Percentiles rank a stretch among this genome's conserved stretches.
Conservation (phyloP, 306 rosid genomes). For the Mimosa bimucronata region DNA sequence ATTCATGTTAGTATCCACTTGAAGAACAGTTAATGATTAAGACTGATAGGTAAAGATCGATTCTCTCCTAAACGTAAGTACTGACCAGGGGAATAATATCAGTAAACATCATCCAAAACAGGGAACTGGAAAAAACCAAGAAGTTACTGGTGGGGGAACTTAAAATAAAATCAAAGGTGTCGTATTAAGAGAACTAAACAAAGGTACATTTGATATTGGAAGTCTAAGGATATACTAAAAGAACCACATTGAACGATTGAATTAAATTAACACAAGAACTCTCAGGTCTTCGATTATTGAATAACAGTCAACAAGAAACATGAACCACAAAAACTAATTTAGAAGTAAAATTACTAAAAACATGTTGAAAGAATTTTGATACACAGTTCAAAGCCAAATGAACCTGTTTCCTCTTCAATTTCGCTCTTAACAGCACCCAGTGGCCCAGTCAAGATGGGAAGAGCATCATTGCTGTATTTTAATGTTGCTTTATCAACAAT, state of each 20-base stretch:
- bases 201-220: background rate
- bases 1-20: too few relatives aligned
- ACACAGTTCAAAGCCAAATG: too few relatives aligned
- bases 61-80: slow-evolving; percentile 11
- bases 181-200: background rate
- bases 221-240: slow-evolving; percentile 23
- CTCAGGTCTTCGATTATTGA: background rate
- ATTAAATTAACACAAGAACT: too few relatives aligned
- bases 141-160: slow-evolving; percentile 13
- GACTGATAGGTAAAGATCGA: background rate
- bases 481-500: slow-evolving; percentile 68
- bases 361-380: slow-evolving; percentile 17
- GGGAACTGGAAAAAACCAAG: slow-evolving; percentile 17
- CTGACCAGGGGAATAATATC: too few relatives aligned
- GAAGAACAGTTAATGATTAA: too few relatives aligned
- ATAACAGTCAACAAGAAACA: background rate
- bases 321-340: slow-evolving; percentile 20
- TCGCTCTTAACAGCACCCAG: slow-evolving; percentile 76
- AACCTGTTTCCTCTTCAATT: slow-evolving; percentile 94
- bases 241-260: too few relatives aligned
- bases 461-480: slow-evolving; percentile 78
- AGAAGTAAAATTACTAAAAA: slow-evolving; percentile 11
- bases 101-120: too few relatives aligned
- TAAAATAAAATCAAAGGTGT: slow-evolving; percentile 20
- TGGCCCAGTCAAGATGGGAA: slow-evolving; percentile 91